A percentile compares a stretch with the other conserved stretches of the same genome.
phyloP scores from a whole-genome alignment of 768 basidiomycete species.

The Boletus subcaerulescens region DNA sequence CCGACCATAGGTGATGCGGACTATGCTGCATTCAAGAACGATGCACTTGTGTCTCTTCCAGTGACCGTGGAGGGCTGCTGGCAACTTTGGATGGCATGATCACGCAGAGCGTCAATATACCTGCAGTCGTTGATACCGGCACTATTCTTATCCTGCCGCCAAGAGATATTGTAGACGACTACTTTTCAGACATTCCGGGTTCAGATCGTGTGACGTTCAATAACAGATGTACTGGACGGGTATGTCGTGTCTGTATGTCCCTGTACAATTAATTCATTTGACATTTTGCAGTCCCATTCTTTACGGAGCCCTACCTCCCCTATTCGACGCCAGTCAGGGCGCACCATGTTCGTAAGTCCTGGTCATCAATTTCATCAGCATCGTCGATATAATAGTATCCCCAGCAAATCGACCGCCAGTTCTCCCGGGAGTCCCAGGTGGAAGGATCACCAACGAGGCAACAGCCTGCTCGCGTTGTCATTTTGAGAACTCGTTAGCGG shows the following conservation, averaged over 20 bases:
- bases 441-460: too few species aligned
- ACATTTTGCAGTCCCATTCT: constrained; percentile 14
- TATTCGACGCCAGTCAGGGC: too few species aligned
- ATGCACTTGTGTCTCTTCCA: constrained; percentile 37
- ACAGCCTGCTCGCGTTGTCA: too few species aligned
- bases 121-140: constrained; percentile 35
- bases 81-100: constrained; percentile 26
- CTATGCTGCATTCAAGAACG: constrained; percentile 46
- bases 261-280: background rate
- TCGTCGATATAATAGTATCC: too few species aligned
- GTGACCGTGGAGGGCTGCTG: constrained; percentile 33
- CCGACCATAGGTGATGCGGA: constrained; percentile 33
- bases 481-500: background rate
- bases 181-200: constrained; percentile 26
- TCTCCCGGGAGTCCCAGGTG: too few species aligned
- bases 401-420: too few species aligned
- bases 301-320: too few species aligned
- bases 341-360: too few species aligned
- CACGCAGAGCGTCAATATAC: background rate
- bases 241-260: background rate
- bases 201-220: too few species aligned
- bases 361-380: too few species aligned
- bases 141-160: constrained; percentile 24
- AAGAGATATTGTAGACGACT: constrained; percentile 11
- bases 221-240: constrained; percentile 31